These are phyloP conservation scores for Fraxinus floribunda DNA, from an alignment of 305 asterid species.

Conservation along the genomic window DNA sequence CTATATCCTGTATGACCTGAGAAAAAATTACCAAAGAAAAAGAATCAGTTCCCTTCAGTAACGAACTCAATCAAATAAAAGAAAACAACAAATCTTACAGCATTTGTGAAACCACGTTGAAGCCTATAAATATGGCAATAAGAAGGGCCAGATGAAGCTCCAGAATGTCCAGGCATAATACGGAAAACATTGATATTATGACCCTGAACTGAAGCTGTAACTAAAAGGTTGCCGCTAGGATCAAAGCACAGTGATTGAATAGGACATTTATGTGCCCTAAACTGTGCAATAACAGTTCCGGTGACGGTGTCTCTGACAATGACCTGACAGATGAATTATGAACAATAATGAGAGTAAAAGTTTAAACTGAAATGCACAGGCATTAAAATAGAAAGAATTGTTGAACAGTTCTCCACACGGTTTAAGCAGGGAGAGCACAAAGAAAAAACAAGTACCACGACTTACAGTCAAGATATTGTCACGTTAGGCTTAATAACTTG, in stretches of 20 bases:
- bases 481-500: neutral
- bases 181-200: constrained; percentile 52
- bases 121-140: constrained; percentile 75
- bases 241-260: constrained; percentile 48
- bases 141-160: constrained; percentile 50
- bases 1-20: constrained; percentile 90
- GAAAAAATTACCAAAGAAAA: constrained; percentile 24
- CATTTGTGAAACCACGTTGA: constrained; percentile 91
- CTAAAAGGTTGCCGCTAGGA: constrained; percentile 55
- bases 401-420: neutral
- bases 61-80: neutral
- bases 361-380: neutral
- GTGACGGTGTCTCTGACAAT: constrained; percentile 42
- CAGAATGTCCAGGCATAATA: constrained; percentile 29
- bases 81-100: constrained; percentile 48
- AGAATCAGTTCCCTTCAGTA: constrained; percentile 1
- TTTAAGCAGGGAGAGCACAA: neutral
- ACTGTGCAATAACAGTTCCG: constrained; percentile 46
- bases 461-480: neutral
- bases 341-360: neutral
- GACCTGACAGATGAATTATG: constrained; percentile 29
- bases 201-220: constrained; percentile 47
- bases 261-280: constrained; percentile 52
- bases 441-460: neutral
- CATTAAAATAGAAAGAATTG: neutral